A percentile compares a stretch with the other conserved stretches of the same genome.
phyloP scores from a whole-genome alignment of 768 basidiomycete species.

The Nidula microcarpa region DNA sequence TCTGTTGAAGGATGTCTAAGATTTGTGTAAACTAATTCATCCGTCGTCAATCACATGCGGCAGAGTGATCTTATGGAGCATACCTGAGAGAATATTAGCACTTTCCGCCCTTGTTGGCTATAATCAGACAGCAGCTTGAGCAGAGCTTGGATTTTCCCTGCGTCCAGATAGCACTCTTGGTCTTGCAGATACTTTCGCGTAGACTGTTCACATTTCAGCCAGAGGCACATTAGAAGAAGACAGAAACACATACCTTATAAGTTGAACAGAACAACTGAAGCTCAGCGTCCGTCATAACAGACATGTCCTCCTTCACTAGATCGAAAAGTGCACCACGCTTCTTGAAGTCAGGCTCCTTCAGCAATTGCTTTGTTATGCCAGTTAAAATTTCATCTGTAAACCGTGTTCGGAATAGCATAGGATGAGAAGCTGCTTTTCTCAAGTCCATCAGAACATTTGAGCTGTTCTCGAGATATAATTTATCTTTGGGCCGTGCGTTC shows the following conservation, averaged over 20 bases:
- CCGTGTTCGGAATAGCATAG: constrained; percentile 87
- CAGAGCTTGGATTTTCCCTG: constrained; percentile 82
- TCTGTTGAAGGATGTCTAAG: constrained; percentile 85
- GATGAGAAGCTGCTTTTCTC: constrained; percentile 93
- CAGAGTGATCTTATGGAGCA: constrained; percentile 10
- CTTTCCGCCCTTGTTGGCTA: constrained; percentile 64
- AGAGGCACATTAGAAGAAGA: background rate
- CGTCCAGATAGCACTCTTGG: constrained; percentile 73
- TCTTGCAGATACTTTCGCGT: constrained; percentile 73
- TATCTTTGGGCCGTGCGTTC: constrained; percentile 51
- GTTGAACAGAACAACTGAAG: constrained; percentile 81
- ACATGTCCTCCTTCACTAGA: constrained; percentile 95
- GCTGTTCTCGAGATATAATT: constrained; percentile 74
- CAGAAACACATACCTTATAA: constrained; percentile 62
- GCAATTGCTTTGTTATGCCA: constrained; percentile 72
- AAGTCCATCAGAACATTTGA: constrained; percentile 97
- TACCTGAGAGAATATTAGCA: constrained; percentile 95
- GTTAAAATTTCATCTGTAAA: constrained; percentile 78
- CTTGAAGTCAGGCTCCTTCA: constrained; percentile 92
- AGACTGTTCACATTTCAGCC: constrained; percentile 36
- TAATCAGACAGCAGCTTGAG: constrained; percentile 70
- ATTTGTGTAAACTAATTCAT: constrained; percentile 84
- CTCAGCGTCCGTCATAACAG: constrained; percentile 97
- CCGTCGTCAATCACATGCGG: background rate
- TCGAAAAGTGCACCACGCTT: constrained; percentile 77